Percentiles rank a stretch among this genome's conserved stretches.
Conservation (phyloP, 305 asterid genomes). For the Fraxinus velutina region DNA sequence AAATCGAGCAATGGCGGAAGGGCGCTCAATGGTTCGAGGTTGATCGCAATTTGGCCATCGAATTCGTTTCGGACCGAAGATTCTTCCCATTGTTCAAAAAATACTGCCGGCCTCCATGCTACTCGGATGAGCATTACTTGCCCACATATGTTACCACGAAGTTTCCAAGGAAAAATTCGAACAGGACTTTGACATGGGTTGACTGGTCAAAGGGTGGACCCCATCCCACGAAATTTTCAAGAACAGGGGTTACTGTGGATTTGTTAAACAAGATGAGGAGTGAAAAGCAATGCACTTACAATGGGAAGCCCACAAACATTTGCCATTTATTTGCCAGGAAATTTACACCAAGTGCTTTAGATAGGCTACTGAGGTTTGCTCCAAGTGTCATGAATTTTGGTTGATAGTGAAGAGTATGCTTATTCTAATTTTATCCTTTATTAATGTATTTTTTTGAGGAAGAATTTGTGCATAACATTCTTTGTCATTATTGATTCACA, state of each 20-base stretch:
- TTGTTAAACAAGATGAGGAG: slow-evolving; percentile 44
- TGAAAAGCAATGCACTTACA: slow-evolving; percentile 44
- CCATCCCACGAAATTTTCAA: slow-evolving; percentile 53
- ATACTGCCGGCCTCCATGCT: slow-evolving; percentile 61
- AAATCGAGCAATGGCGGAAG: slow-evolving; percentile 54
- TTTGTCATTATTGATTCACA: not conserved
- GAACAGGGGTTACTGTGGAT: slow-evolving; percentile 40
- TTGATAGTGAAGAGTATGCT: not conserved
- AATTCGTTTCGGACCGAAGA: slow-evolving; percentile 35
- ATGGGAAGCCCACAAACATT: slow-evolving; percentile 45
- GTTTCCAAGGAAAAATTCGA: slow-evolving; percentile 37
- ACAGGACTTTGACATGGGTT: slow-evolving; percentile 79
- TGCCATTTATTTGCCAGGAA: slow-evolving; percentile 84
- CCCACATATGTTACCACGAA: slow-evolving; percentile 55
- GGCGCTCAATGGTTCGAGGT: slow-evolving; percentile 80
- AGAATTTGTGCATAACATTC: not conserved
- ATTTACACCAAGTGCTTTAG: slow-evolving; percentile 49
- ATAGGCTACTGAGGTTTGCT: slow-evolving; percentile 52
- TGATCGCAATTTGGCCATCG: slow-evolving; percentile 51
- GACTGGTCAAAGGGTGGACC: slow-evolving; percentile 86
- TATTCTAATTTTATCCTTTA: not conserved
- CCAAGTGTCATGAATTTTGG: slow-evolving; percentile 45
- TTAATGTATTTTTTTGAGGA: not conserved
- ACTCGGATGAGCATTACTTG: slow-evolving; percentile 75
- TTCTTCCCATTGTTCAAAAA: slow-evolving; percentile 37